phyloP scores from a whole-genome alignment of 306 rosid genomes.

The Lupinus albus region DNA sequence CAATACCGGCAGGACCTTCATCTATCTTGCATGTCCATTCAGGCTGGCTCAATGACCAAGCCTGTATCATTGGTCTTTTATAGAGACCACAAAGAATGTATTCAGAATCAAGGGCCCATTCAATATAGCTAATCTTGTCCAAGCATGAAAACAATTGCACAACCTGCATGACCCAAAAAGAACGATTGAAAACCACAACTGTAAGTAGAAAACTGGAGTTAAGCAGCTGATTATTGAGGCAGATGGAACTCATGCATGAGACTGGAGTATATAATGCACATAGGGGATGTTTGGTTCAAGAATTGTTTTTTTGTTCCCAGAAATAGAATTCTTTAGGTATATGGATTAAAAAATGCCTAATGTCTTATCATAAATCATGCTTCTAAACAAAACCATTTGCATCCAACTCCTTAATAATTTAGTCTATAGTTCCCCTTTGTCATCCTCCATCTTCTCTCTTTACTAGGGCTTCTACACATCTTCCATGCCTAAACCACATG shows the following conservation, averaged over 20 bases:
- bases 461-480: no score
- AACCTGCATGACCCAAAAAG: conserved; percentile 64
- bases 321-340: no score
- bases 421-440: no score
- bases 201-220: conserved; percentile 6
- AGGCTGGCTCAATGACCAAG: conserved; percentile 95
- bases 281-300: background rate
- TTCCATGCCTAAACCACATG: no score
- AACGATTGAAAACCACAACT: conserved; percentile 29
- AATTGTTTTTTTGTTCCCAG: background rate
- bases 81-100: conserved; percentile 95
- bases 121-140: conserved; percentile 97
- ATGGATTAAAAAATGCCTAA: no score
- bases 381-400: no score
- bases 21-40: conserved; percentile 99
- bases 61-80: conserved; percentile 94
- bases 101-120: conserved; percentile 98
- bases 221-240: conserved; percentile 29
- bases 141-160: conserved; percentile 97
- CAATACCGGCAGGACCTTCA: conserved; percentile 96
- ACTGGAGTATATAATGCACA: conserved; percentile 15
- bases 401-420: no score
- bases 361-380: no score
- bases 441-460: no score
- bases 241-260: background rate